Base-by-base conservation (phyloP, 352 stramenopile genomes). In the Pythium plurisporium region DNA sequence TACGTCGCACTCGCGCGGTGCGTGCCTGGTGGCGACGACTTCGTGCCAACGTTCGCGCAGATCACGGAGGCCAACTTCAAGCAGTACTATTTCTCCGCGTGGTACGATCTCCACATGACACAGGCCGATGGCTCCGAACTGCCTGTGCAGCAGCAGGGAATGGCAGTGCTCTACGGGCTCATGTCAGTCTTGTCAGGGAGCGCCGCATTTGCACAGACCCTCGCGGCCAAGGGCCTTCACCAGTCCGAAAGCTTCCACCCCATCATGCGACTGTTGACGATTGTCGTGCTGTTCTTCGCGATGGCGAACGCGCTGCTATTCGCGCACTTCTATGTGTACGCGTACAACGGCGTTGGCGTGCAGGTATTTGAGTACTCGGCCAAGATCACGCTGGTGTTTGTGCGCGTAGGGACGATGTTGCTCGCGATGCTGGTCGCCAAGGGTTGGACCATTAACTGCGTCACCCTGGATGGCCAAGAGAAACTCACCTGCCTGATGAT, bases 71-170 rank as follows among this genome's bases (percentile, higher is more conserved):
- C 70, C 46, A 82, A 79, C 43, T 91, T 89, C 60, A 66, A 72
- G 14, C 76, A 82, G 67, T 92, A 86, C 50, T 89, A 87, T 63
- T 93, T 93, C 50, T 76, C 79, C 23, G 76, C 79, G 8, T 90
- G 79, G 82, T 90, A 85, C 62, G 72, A 75, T 9, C 69, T 92
- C 42, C 82, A 92, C 76, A 85, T 91, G 74, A 87, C 72, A 11
- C 80, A 91, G 38, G 64, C 45, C 11, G 67, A 87, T 30, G 79
- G 74, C 4, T 79, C 68, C 22, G 80, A 93, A 53, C 72, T 90
- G 8, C 74, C 79, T 4, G 78, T 89, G 17, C 76, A 90, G 49
- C 68, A 89, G 29, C 65, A 87, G 43, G 80, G 73, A 4, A 65
- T 91, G 62, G 59, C 69, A 2, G 37, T 65, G 11, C 76, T 89